A percentile compares a stretch with the other conserved stretches of the same genome.
Conservation (phyloP, 192 early-diverging fungal species). For the Backusella morwellensis region DNA sequence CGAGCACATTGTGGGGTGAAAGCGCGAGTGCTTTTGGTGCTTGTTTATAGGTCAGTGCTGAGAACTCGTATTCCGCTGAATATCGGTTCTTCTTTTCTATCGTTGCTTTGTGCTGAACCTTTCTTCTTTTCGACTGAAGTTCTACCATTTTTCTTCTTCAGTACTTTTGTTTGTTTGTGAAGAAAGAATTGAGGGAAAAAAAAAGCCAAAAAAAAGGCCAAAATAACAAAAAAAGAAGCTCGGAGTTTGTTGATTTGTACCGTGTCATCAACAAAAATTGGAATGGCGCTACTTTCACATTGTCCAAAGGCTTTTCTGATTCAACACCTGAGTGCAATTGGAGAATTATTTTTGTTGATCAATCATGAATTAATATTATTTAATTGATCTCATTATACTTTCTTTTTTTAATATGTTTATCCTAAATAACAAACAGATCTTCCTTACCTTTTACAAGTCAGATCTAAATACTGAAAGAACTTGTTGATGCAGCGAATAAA, state of each 20-base stretch:
- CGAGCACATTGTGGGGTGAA: conserved; percentile 11
- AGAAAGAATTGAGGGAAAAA: not conserved
- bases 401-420: too few relatives aligned
- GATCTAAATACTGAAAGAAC: too few relatives aligned
- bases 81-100: conserved; percentile 3
- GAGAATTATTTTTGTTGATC: too few relatives aligned
- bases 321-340: not conserved
- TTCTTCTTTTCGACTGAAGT: not conserved
- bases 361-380: too few relatives aligned
- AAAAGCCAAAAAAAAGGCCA: not conserved
- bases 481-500: too few relatives aligned
- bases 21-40: conserved; percentile 8
- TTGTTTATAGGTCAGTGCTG: conserved; percentile 15
- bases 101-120: not conserved
- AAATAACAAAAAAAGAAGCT: not conserved
- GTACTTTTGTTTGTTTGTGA: not conserved
- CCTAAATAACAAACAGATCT: too few relatives aligned
- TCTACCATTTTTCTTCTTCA: not conserved
- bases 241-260: not conserved
- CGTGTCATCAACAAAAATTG: not conserved
- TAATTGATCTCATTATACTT: too few relatives aligned
- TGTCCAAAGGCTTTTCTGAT: too few relatives aligned
- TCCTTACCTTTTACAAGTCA: too few relatives aligned
- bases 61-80: conserved; percentile 9
- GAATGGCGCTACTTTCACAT: not conserved